Evolutionary conservation across 768 basidiomycete genomes (phyloP), one percentile per base, ranked within the genome.

Genomic region (Cystobasidium tubakii): DNA sequence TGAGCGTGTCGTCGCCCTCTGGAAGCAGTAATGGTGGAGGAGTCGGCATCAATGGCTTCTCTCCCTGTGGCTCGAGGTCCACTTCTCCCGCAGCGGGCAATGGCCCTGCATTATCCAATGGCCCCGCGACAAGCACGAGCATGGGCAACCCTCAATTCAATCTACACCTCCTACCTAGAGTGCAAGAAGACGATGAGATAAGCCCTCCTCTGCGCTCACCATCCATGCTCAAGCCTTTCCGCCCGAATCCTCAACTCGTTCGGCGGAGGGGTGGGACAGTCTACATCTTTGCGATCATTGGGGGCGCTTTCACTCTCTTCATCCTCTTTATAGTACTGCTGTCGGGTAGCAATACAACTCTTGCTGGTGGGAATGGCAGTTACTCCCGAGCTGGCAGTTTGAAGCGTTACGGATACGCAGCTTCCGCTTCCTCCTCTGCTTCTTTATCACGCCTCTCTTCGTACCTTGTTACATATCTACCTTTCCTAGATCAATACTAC

Each of bases 191-290:
- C 17, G 66, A 67, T 15, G 69, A 36, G 15, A 36, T 60, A 15
- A 46, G 29, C 36, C 69, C 69, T 9, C 69, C 69, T 60, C 34
- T 71, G 10, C 69, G 50, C 25, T 71, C 69, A 3, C 69, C 69
- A 6, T 71, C 69, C 25, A 33, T 71, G 36, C 50, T 71, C 2
- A 71, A 71, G 42, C 69, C 69, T 6, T 71, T 71, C 36, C 27
- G 54, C n/a, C 69, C 29, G 19, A 71, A 55, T 60, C 33, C 55
- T 34, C 50, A 34, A 57, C 69, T 36, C n/a, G 27, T 36, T 7
- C 43, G 44, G 9, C 43, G 50, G 50, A 6, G 66, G 17, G 66
- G 39, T 39, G 69, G 69, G 36, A 39, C 21, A n/a, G 69, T 71
- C 12, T 71, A 71, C 39, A 31, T 46, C 23, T 27, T 71, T 54